Percentiles rank a stretch among this genome's conserved stretches.
Conservation (phyloP, 306 rosid species). For the Castanea crenata region DNA sequence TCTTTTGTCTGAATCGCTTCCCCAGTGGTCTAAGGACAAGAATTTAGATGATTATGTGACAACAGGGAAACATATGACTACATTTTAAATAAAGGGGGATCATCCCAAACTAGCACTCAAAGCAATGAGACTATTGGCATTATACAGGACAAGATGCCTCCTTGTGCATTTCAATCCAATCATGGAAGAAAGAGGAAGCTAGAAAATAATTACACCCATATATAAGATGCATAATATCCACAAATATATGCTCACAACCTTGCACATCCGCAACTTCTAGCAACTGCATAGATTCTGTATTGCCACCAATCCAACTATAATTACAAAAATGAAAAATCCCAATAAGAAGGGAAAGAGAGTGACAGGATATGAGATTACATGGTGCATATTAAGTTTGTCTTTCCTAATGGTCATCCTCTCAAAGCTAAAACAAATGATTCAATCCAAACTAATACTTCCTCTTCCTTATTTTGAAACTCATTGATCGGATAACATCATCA, state of each 20-base stretch:
- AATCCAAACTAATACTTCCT: constrained; percentile 53
- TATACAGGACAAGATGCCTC: neutral
- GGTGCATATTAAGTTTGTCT: constrained; percentile 21
- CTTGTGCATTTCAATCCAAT: neutral
- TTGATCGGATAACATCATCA: constrained; percentile 67
- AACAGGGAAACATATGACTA: neutral
- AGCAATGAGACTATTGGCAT: neutral
- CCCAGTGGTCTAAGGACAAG: neutral
- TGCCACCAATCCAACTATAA: constrained; percentile 22
- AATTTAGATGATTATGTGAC: neutral
- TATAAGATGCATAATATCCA: neutral
- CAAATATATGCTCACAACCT: neutral
- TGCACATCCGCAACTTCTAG: constrained; percentile 9
- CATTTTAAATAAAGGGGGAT: neutral
- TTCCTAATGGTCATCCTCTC: constrained; percentile 15
- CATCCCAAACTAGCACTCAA: neutral
- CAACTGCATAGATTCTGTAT: constrained; percentile 22
- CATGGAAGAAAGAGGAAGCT: neutral
- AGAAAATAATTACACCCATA: neutral
- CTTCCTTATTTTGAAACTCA: constrained; percentile 70
- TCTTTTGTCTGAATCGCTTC: neutral
- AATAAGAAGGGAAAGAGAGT: constrained; percentile 10
- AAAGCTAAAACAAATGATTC: constrained; percentile 16
- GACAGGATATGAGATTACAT: constrained; percentile 23
- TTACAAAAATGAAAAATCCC: constrained; percentile 35